Base-by-base conservation (phyloP, 2,329 filamentous ascomycete species). In the Ascochyta koolunga region DNA sequence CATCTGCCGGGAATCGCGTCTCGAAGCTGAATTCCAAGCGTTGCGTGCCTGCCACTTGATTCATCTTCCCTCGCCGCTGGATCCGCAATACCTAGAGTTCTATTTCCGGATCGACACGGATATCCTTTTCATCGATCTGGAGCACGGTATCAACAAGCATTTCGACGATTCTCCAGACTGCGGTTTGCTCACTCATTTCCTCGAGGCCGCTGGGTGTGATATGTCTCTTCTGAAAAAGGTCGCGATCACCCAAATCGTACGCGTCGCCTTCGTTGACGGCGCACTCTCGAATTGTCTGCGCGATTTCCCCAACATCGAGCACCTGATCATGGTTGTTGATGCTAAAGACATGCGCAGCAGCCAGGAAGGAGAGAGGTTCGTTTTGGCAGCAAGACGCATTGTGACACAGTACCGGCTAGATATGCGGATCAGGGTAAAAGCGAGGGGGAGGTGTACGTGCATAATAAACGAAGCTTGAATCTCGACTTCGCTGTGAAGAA, bases 81-180 rank as follows among this genome's bases (percentile, higher is more conserved):
- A 32, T 13, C 15, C 32, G 6, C 25, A 16, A n/a, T 22, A 22
- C 1, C 7, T 27, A 1, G 45, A 50, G 10, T 64, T 66, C 50
- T 65, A 61, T 41, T 66, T 67, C 36, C 61, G 65, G 9, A 38
- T 62, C 29, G 52, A 65, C 9, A 59, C 53, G 18, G 65, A 67
- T 31, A 57, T 62, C 19, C 36, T 67, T 11, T 55, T 61, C 22
- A 37, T 66, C 13, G 54, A 55, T 22, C 53, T 65, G 16, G 50
- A 56, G 19, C 58, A 55, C 13, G 24, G 27, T 5, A 40, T 35
- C 31, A 50, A 50, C 21, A 57, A 57, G 24, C 63, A 67, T 41
- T 60, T 50, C 24, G 65, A 67, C 22, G 58, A 63, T 47, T 63
- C 60, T 16, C 63, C 61, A 2, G 59, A 65, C 13, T 29, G 40